Conservation (phyloP, 352 stramenopile species). For the Pythium chondricola region DNA sequence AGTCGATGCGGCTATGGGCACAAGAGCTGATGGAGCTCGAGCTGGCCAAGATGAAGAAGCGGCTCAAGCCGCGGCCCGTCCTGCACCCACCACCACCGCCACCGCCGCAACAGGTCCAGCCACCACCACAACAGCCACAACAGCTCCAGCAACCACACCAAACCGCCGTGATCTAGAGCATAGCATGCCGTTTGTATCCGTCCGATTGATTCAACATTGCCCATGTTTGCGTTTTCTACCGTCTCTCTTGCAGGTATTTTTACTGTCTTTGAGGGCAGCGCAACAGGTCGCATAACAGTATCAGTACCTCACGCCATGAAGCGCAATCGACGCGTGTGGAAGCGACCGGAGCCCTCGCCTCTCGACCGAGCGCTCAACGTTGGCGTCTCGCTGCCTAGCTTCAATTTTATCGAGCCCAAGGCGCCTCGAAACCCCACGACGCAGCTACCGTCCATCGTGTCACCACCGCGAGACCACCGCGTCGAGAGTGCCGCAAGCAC, state of each 20-base stretch:
- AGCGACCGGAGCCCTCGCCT: conserved; percentile 4
- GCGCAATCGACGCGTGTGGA: conserved; percentile 11
- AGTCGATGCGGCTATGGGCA: conserved; percentile 57
- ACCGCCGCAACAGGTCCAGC: conserved; percentile 1
- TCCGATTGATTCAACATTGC: not conserved
- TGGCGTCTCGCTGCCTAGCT: conserved; percentile 33
- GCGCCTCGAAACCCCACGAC: not conserved
- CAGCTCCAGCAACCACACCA: conserved; percentile 11
- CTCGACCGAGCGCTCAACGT: conserved; percentile 19
- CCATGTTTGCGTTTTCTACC: not conserved
- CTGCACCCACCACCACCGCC: not conserved
- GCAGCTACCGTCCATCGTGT: not conserved
- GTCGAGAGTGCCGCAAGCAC: not conserved
- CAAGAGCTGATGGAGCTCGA: conserved; percentile 68
- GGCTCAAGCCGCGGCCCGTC: conserved; percentile 31
- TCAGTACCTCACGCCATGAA: conserved; percentile 1
- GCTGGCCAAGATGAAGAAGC: conserved; percentile 62
- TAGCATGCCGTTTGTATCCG: not conserved
- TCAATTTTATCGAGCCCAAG: conserved; percentile 61
- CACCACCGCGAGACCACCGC: not conserved
- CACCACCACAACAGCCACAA: not conserved
- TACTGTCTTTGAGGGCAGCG: conserved; percentile 3
- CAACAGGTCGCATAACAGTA: not conserved
- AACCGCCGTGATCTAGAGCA: conserved; percentile 29
- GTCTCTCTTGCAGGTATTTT: not conserved